Conservation (phyloP, 2,329 filamentous ascomycete species). For the Fusarium burgessii region DNA sequence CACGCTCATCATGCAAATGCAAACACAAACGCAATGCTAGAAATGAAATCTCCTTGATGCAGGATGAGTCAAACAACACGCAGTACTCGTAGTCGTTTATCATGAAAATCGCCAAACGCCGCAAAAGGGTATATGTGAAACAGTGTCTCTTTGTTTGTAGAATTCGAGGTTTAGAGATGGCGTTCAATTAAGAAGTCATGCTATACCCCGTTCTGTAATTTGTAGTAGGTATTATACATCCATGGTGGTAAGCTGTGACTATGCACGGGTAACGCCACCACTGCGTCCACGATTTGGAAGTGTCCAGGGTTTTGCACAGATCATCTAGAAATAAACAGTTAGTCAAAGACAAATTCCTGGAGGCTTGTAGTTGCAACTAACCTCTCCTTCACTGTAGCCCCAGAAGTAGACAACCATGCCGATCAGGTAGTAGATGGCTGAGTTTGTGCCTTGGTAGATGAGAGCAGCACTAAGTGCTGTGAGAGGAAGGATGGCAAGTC, state of each 20-base stretch:
- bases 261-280: conserved; percentile 42
- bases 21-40: conserved; percentile 11
- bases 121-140: conserved; percentile 32
- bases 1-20: conserved; percentile 15
- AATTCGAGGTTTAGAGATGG: conserved; percentile 17
- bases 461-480: conserved; percentile 79
- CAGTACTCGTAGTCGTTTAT: conserved; percentile 28
- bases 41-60: conserved; percentile 17
- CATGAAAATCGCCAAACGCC: conserved; percentile 35
- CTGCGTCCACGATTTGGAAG: conserved; percentile 66
- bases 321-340: conserved; percentile 61
- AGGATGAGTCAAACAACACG: conserved; percentile 6
- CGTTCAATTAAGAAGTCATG: conserved; percentile 3
- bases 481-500: conserved; percentile 85
- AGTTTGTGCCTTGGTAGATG: conserved; percentile 92
- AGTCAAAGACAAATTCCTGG: neutral
- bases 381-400: conserved; percentile 98
- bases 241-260: conserved; percentile 17
- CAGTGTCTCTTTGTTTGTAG: conserved; percentile 9
- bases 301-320: conserved; percentile 78
- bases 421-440: conserved; percentile 90
- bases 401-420: conserved; percentile 92
- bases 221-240: conserved; percentile 32
- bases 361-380: conserved; percentile 57
- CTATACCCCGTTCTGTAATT: conserved; percentile 19